A percentile compares a stretch with the other conserved stretches of the same genome.
These are phyloP conservation scores for Pseudomassariella vexata DNA, from an alignment of 2,329 filamentous ascomycete species.

Conservation along the genomic window DNA sequence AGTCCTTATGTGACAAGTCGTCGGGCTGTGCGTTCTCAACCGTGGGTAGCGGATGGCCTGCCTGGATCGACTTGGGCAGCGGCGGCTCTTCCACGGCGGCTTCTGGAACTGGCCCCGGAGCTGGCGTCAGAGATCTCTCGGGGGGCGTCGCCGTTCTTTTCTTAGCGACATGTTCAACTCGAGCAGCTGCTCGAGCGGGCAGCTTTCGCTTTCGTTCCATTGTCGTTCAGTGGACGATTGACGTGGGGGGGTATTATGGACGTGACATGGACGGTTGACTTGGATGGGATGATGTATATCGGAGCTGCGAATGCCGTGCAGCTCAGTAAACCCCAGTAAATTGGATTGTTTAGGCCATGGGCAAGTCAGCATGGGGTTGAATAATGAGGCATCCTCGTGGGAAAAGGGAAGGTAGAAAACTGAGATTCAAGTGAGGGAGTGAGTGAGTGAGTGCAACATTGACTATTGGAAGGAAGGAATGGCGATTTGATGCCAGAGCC, in stretches of 20 bases:
- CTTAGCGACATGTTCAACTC: conserved; percentile 54
- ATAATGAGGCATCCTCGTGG: no score
- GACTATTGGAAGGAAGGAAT: no score
- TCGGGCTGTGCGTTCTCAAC: conserved; percentile 61
- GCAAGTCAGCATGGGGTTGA: no score
- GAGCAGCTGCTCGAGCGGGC: conserved; percentile 55
- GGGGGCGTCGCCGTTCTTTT: conserved; percentile 53
- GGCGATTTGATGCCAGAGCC: no score
- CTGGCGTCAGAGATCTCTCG: conserved; percentile 43
- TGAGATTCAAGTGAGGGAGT: no score
- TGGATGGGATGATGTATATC: no score
- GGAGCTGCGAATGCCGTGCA: no score
- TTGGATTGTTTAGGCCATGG: no score
- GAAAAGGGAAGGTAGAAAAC: no score
- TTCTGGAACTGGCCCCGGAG: conserved; percentile 28
- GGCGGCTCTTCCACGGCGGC: conserved; percentile 28
- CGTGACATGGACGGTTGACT: conserved; percentile 3
- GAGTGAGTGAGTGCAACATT: no score
- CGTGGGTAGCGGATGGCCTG: conserved; percentile 66
- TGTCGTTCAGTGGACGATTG: background rate
- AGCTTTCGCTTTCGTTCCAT: conserved; percentile 66
- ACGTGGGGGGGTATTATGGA: background rate
- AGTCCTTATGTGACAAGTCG: conserved; percentile 58
- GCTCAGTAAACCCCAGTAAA: no score
- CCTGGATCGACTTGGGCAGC: conserved; percentile 57